Base-by-base conservation (phyloP, 306 rosid species). In the Medicago arabica region DNA sequence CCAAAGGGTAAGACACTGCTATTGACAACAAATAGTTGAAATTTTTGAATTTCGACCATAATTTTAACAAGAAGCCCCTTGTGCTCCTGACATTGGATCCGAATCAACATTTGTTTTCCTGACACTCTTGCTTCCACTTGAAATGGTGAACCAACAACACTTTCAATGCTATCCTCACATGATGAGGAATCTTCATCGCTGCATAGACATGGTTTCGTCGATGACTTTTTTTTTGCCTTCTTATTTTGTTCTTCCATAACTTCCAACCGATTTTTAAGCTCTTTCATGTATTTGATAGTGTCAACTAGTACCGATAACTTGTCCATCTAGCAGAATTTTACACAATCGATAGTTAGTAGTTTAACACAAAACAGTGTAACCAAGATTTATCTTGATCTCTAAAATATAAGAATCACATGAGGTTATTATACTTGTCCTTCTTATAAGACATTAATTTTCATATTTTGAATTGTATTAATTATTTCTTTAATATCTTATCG, bases 301-400 rank as follows among this genome's bases (percentile, higher is more conserved):
- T 93, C 95, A 69, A 81, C 83, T 57, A 93, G 86, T 44, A 93
- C 88, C 10, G 90, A 83, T 53, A 87, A 86, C 84, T 89, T 91
- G 66, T 91, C 92, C 85, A 86, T 83, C 95, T 28, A 28, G 31
- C 31, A 28, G 31, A 28, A 3, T 28, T 28, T 3, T 28, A 28
- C 31, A 21, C 23, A 21, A 21, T 21, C 23, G n/a, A n/a, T 21
- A 21, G 23, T 21, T 0, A 21, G 23, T 21, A 21, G 23, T 21
- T 21, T 21, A 21, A 21, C 23, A 21, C 23, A 21, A 21, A 21
- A 21, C 23, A 21, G 23, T 21, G 23, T 21, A 21, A 21, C 23
- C 23, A 21, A 21, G 23, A 21, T 21, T 21, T 21, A 21, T 21
- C 23, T 21, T 21, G 23, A 21, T 21, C 23, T 21, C 23, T 21